Percentiles rank a stretch among this genome's conserved stretches.
These are phyloP conservation scores for Lagenidium giganteum DNA, from an alignment of 352 stramenopile genomes.

Conservation along the genomic window DNA sequence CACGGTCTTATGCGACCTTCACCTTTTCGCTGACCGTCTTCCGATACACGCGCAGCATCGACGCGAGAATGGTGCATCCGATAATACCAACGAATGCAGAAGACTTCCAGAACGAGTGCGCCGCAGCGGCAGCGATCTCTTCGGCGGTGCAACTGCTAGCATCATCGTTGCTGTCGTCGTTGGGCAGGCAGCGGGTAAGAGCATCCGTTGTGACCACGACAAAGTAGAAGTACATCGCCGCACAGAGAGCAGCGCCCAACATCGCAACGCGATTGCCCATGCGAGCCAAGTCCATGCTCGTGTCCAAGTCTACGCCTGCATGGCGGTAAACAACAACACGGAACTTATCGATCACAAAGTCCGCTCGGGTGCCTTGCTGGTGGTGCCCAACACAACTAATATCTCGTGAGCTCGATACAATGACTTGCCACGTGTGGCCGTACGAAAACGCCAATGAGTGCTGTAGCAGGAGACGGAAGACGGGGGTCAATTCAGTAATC, in stretches of 20 bases:
- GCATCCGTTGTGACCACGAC: constrained; percentile 38
- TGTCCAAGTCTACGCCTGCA: constrained; percentile 41
- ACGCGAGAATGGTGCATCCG: constrained; percentile 54
- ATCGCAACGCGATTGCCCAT: constrained; percentile 54
- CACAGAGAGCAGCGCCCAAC: constrained; percentile 50
- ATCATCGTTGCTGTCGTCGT: constrained; percentile 8
- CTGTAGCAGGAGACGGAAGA: constrained; percentile 8
- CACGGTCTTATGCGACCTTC: constrained; percentile 66
- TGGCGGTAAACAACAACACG: constrained; percentile 73
- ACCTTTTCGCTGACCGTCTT: constrained; percentile 55
- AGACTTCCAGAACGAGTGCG: constrained; percentile 46
- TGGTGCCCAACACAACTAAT: constrained; percentile 53
- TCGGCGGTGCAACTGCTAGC: constrained; percentile 25
- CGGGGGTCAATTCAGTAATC: too few species aligned
- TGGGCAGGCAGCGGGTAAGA: constrained; percentile 28
- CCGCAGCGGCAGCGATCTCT: constrained; percentile 34
- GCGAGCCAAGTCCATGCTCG: constrained; percentile 47
- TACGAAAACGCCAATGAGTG: constrained; percentile 57
- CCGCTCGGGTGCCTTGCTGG: constrained; percentile 30
- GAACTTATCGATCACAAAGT: constrained; percentile 47
- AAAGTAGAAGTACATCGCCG: constrained; percentile 59
- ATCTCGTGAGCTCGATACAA: constrained; percentile 46
- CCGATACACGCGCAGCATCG: constrained; percentile 57
- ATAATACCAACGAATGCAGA: constrained; percentile 45
- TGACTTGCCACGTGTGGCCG: constrained; percentile 67